Evolutionary conservation across 495 filamentous ascomycete species (phyloP).

Genomic region (Aspergillus heteromorphus): DNA sequence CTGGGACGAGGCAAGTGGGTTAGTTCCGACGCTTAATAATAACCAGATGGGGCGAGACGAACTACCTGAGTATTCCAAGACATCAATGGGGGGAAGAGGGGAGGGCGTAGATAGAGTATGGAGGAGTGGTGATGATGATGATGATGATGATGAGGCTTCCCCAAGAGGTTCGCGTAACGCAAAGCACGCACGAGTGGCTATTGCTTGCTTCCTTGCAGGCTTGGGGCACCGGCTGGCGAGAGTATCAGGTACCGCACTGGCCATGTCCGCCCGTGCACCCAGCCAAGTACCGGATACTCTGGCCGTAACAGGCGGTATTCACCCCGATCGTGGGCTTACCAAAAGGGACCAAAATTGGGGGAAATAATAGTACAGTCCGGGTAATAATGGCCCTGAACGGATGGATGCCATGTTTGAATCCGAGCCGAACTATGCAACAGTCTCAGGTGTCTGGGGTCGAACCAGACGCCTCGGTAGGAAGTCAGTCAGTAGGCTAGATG

Average conservation of each 20-base stretch:
- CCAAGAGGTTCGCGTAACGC: background rate
- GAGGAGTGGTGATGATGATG: conserved; percentile 2
- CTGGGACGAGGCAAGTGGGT: background rate
- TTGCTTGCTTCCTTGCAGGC: background rate
- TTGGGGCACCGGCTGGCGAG: background rate
- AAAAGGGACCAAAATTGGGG: too few species aligned
- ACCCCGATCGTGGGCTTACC: too few species aligned
- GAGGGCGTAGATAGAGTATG: background rate
- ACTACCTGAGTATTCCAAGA: background rate
- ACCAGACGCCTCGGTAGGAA: too few species aligned
- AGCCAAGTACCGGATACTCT: conserved; percentile 13
- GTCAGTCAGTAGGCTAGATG: too few species aligned
- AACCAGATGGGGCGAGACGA: conserved; percentile 1
- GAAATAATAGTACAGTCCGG: too few species aligned
- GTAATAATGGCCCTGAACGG: too few species aligned
- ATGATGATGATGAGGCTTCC: background rate
- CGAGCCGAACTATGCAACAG: too few species aligned
- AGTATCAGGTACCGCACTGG: conserved; percentile 17
- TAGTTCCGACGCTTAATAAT: background rate
- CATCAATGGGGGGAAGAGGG: background rate
- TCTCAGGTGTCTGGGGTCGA: too few species aligned
- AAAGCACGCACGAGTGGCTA: background rate
- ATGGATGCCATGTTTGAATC: too few species aligned
- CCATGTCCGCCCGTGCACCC: conserved; percentile 1
- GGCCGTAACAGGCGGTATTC: background rate